phyloP scores from a whole-genome alignment of 2,329 filamentous ascomycete species.

The Verticillium zaregamsianum region DNA sequence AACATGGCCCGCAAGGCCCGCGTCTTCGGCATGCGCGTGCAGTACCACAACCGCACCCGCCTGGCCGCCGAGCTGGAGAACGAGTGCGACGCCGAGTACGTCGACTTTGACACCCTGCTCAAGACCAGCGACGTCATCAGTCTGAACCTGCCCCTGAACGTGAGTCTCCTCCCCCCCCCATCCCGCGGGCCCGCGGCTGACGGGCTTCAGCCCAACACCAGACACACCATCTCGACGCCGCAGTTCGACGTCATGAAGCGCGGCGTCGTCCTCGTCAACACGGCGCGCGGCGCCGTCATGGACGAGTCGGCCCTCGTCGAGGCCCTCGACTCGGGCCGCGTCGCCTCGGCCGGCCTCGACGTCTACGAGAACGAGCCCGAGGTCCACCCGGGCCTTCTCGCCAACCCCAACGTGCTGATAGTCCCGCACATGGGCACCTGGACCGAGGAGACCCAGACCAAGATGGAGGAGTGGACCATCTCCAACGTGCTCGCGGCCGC shows the following conservation, averaged over 20 bases:
- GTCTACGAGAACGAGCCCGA: constrained; percentile 80
- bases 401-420: constrained; percentile 68
- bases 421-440: constrained; percentile 85
- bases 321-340: constrained; percentile 65
- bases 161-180: constrained; percentile 39
- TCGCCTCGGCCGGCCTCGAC: constrained; percentile 70
- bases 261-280: constrained; percentile 76
- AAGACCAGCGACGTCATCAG: constrained; percentile 70
- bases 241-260: constrained; percentile 76
- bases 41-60: constrained; percentile 68
- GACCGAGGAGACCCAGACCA: constrained; percentile 61
- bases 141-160: constrained; percentile 77
- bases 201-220: constrained; percentile 51
- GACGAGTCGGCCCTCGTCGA: constrained; percentile 76
- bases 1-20: constrained; percentile 71
- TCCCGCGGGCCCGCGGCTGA: no score
- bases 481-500: constrained; percentile 64
- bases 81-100: constrained; percentile 58
- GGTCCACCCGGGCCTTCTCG: constrained; percentile 67
- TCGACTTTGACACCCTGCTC: constrained; percentile 70
- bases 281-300: constrained; percentile 76
- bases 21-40: constrained; percentile 70
- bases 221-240: constrained; percentile 66
- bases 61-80: constrained; percentile 49
- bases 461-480: constrained; percentile 75